Conservation (phyloP, 2,329 filamentous ascomycete species). For the Macroventuria anomochaeta region DNA sequence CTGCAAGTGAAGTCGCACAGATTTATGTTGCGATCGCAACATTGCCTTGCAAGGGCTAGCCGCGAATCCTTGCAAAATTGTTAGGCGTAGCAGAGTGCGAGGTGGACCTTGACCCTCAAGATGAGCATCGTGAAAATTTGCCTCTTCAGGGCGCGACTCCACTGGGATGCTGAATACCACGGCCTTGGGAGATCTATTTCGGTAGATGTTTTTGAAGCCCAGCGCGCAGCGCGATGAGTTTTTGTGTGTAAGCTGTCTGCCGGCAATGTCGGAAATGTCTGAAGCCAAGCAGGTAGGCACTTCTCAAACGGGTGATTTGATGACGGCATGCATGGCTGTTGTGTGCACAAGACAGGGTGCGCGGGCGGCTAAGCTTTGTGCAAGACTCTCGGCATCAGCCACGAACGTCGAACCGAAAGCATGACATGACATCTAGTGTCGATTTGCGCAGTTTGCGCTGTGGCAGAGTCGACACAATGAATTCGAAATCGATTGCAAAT, state of each 20-base stretch:
- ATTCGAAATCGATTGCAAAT: slow-evolving; percentile 6
- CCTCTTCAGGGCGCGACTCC: slow-evolving; percentile 1
- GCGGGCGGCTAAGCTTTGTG: slow-evolving; percentile 37
- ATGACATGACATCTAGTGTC: slow-evolving; percentile 27
- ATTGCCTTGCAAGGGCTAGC: slow-evolving; percentile 14
- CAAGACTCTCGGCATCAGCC: slow-evolving; percentile 38
- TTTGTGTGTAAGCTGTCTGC: slow-evolving; percentile 1
- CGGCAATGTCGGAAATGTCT: slow-evolving; percentile 22
- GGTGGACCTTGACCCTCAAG: slow-evolving; percentile 15
- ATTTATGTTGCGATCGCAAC: slow-evolving; percentile 9
- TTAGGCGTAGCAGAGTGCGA: slow-evolving; percentile 14
- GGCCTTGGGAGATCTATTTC: slow-evolving; percentile 10
- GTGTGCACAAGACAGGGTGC: slow-evolving; percentile 9
- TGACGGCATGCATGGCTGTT: slow-evolving; percentile 28
- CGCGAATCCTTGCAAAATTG: slow-evolving; percentile 5
- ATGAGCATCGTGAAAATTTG: slow-evolving; percentile 19
- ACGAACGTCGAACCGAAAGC: slow-evolving; percentile 24
- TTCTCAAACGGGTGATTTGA: slow-evolving; percentile 15
- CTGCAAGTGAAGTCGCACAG: slow-evolving; percentile 7
- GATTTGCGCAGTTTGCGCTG: slow-evolving; percentile 2
- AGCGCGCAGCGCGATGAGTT: slow-evolving; percentile 5
- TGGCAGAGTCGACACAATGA: not conserved
- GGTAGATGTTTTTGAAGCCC: not conserved
- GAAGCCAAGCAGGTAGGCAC: slow-evolving; percentile 19
- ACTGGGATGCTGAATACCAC: slow-evolving; percentile 20